Conservation (phyloP, 306 rosid species). For the Vigna unguiculata region DNA sequence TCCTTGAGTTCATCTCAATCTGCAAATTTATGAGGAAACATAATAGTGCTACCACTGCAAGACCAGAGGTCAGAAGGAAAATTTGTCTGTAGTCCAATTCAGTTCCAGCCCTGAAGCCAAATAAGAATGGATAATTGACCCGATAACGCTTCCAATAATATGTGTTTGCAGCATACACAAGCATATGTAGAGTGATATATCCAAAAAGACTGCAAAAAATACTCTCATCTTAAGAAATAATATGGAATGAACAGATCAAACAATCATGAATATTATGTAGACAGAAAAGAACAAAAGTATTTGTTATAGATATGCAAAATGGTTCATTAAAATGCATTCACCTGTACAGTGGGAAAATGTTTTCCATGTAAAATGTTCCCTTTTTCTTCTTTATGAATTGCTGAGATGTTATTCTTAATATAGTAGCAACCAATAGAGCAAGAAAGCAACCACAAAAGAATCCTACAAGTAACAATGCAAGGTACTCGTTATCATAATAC, state of each 20-base stretch:
- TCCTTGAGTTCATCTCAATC: constrained; percentile 57
- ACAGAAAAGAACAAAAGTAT: background rate
- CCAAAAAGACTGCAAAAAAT: constrained; percentile 72
- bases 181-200: constrained; percentile 69
- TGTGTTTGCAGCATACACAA: constrained; percentile 70
- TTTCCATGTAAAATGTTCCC: constrained; percentile 63
- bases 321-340: constrained; percentile 27
- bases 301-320: constrained; percentile 15
- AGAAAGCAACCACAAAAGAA: constrained; percentile 71
- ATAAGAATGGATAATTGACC: constrained; percentile 78
- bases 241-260: background rate
- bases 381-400: constrained; percentile 49
- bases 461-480: constrained; percentile 48
- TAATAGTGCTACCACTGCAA: constrained; percentile 66
- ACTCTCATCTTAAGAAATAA: constrained; percentile 31
- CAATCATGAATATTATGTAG: background rate
- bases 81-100: constrained; percentile 63
- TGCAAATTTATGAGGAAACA: constrained; percentile 74
- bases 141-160: constrained; percentile 73
- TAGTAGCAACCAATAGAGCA: constrained; percentile 61
- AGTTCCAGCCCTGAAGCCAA: constrained; percentile 76
- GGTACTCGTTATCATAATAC: background rate
- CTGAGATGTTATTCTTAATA: constrained; percentile 52
- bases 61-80: constrained; percentile 73
- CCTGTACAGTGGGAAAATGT: constrained; percentile 77